phyloP scores from a whole-genome alignment of 164 flowering plant species.

The Saururus chinensis region DNA sequence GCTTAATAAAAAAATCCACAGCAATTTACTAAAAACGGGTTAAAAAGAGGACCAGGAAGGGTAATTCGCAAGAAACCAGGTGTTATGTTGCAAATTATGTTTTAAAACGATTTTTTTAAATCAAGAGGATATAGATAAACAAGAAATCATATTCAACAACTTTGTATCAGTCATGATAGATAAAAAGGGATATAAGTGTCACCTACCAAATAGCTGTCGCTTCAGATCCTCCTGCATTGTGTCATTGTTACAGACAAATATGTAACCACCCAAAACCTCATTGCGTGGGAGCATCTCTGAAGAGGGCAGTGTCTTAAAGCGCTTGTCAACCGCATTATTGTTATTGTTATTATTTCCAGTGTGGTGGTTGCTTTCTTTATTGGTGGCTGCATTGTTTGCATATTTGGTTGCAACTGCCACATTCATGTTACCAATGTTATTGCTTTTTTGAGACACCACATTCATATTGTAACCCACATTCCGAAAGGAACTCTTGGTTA shows the following conservation, averaged over 20 bases:
- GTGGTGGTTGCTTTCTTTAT: conserved; percentile 18
- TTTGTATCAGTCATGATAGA: no score
- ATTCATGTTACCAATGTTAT: conserved; percentile 23
- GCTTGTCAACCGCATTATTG: conserved; percentile 49
- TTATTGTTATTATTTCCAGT: conserved; percentile 18
- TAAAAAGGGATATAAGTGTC: neutral
- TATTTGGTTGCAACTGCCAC: conserved; percentile 35
- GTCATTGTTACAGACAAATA: conserved; percentile 95
- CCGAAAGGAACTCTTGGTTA: conserved; percentile 27
- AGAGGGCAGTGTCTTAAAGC: conserved; percentile 92
- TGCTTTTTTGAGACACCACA: conserved; percentile 32
- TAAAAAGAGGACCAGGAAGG: no score
- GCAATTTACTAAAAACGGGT: no score
- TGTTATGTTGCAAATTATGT: no score
- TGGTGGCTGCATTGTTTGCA: conserved; percentile 25
- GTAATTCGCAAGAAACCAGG: no score
- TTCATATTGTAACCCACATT: conserved; percentile 33
- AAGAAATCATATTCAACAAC: no score
- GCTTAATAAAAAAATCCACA: no score
- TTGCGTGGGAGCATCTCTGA: conserved; percentile 87
- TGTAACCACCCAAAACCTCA: conserved; percentile 96
- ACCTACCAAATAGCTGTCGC: conserved; percentile 85
- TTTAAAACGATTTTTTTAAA: no score
- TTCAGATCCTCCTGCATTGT: conserved; percentile 91
- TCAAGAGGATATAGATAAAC: no score